Evolutionary conservation across 371 early-diverging fungal species (phyloP).

Genomic region (Nematocida sp.): DNA sequence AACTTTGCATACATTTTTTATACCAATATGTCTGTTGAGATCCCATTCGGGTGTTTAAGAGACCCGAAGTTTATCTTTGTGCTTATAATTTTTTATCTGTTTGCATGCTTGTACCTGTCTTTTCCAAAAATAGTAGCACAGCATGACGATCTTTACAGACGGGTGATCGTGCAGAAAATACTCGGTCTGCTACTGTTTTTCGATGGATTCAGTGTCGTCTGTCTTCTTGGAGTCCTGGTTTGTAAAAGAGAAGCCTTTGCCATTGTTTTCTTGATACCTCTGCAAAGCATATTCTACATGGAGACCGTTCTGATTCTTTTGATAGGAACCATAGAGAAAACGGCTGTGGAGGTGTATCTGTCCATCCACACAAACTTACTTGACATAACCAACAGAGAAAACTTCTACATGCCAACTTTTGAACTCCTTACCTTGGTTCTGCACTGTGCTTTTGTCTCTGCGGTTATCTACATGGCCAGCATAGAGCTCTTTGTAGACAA

Average conservation of each 20-base stretch:
- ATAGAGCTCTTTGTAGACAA: neutral
- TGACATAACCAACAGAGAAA: neutral
- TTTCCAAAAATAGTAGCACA: neutral
- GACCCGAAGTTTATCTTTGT: conserved; percentile 10
- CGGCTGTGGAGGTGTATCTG: neutral
- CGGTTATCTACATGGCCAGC: neutral
- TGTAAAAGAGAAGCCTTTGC: neutral
- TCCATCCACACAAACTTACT: neutral
- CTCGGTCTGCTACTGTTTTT: neutral
- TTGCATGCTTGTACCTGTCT: neutral
- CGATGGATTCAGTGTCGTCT: neutral
- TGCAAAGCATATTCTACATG: neutral
- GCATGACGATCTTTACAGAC: neutral
- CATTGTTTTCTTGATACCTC: neutral
- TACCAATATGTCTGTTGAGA: neutral
- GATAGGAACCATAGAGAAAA: neutral
- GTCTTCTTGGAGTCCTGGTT: neutral
- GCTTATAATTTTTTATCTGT: conserved; percentile 1
- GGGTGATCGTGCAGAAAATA: neutral
- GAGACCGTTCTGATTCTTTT: neutral
- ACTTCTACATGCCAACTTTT: neutral
- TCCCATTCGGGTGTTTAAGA: neutral
- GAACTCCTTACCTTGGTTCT: neutral
- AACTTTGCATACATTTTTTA: neutral
- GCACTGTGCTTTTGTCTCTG: neutral